phyloP scores from a whole-genome alignment of 441 rosid species.

The Mallotus japonicus region DNA sequence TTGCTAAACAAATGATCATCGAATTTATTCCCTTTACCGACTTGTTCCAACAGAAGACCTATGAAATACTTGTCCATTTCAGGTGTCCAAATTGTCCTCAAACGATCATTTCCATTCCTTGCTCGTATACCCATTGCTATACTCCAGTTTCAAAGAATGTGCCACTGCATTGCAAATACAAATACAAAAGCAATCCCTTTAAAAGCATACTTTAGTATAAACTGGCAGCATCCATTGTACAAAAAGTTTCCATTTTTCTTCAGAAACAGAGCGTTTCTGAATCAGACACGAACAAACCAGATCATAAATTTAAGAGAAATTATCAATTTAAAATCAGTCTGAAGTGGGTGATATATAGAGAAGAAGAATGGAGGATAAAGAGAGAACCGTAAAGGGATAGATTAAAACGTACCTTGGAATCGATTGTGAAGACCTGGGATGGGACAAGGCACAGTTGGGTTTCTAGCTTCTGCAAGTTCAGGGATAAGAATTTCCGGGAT shows the following conservation, averaged over 20 bases:
- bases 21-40: conserved; percentile 57
- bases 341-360: background rate
- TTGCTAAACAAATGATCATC: conserved; percentile 77
- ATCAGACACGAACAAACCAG: background rate
- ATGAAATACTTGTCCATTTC: conserved; percentile 84
- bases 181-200: too few species aligned
- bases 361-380: background rate
- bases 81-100: conserved; percentile 84
- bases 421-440: conserved; percentile 13
- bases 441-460: background rate
- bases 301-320: background rate
- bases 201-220: background rate
- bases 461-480: conserved; percentile 18
- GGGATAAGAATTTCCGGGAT: conserved; percentile 41
- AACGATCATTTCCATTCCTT: conserved; percentile 40
- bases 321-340: background rate
- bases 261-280: background rate
- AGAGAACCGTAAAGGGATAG: background rate
- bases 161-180: background rate
- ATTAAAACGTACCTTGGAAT: conserved; percentile 24
- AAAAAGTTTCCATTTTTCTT: background rate
- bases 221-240: background rate
- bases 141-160: background rate
- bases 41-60: conserved; percentile 66
- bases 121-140: conserved; percentile 26